Base-by-base conservation (phyloP, 371 early-diverging fungal species). In the Rhizopus arrhizus region DNA sequence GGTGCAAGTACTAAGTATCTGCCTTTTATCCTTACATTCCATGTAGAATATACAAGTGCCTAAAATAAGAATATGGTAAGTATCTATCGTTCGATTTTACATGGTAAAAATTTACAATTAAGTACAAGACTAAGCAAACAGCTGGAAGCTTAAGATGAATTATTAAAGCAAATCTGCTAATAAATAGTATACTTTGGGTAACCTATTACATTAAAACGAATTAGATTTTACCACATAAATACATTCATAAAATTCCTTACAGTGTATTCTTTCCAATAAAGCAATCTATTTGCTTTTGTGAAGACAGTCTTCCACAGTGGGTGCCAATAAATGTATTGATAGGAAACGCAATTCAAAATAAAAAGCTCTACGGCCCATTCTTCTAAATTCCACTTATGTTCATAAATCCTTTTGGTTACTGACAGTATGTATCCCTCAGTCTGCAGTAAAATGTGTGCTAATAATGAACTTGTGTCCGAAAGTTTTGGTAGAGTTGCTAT, bases 181-280 rank as follows among this genome's bases (percentile, higher is more conserved):
- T 13, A 43, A 43, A 43, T n/a, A 43, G n/a, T 6, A 43, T 15
- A 5, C 5, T 15, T 15, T 43, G 43, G n/a, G 13, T n/a, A n/a
- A 15, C 2, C 43, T 43, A 43, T 43, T 40, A 12, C 22, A 22
- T 22, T 22, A 22, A 22, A 22, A 22, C 22, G 22, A 22, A 2
- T 22, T 22, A 22, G 22, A 22, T 22, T 40, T 40, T 12, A 43
- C 7, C 1, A 43, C 5, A n/a, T 43, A n/a, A 43, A n/a, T 15
- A 15, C 4, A 29, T 29, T 7, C 9, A 8, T 29, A 28, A 48
- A 3, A 48, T 28, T 29, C 8, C 48, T 29, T 48, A 48, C 15
- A n/a, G 15, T n/a, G 43, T 29, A 48, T 48, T 48, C 48, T 29
- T 48, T 48, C 48, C 43, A 43, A 15, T 43, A n/a, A 13, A 11